These are phyloP conservation scores for Phytophthora ohioensis DNA, from an alignment of 352 stramenopile species.

Conservation along the genomic window DNA sequence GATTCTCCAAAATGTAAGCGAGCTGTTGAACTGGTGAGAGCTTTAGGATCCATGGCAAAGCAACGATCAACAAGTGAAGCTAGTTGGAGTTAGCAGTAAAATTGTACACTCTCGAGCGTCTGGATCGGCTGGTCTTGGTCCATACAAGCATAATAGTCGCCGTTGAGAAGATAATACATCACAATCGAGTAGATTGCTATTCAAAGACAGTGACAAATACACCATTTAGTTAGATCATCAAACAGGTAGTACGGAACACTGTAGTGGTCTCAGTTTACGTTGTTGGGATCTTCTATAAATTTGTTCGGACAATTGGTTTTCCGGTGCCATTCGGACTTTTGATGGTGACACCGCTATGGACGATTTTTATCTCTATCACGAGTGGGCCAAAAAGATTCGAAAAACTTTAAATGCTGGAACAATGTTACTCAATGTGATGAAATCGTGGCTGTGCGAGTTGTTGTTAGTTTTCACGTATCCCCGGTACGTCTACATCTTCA, in stretches of 20 bases:
- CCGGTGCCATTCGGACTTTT: constrained; percentile 4
- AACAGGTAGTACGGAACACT: neutral
- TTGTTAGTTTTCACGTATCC: constrained; percentile 4
- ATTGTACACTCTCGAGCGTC: neutral
- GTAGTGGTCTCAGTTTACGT: neutral
- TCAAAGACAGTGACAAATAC: neutral
- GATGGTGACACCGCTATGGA: neutral
- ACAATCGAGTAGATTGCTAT: neutral
- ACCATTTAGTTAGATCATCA: too few relatives aligned
- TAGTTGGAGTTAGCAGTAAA: neutral
- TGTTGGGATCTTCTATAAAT: neutral
- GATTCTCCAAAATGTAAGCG: neutral
- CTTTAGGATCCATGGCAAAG: neutral
- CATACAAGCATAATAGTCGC: neutral
- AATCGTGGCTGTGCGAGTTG: constrained; percentile 17
- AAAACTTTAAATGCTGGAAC: neutral
- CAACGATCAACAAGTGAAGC: neutral
- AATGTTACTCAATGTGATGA: constrained; percentile 16
- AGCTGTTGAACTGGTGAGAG: neutral
- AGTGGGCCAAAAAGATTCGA: constrained; percentile 16
- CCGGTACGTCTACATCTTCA: constrained; percentile 1
- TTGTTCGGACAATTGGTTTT: neutral
- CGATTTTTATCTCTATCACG: constrained; percentile 2
- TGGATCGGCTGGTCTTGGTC: neutral
- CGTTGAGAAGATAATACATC: neutral